Base-by-base conservation (phyloP, 192 early-diverging fungal species). In the Backusella tuberculispora region DNA sequence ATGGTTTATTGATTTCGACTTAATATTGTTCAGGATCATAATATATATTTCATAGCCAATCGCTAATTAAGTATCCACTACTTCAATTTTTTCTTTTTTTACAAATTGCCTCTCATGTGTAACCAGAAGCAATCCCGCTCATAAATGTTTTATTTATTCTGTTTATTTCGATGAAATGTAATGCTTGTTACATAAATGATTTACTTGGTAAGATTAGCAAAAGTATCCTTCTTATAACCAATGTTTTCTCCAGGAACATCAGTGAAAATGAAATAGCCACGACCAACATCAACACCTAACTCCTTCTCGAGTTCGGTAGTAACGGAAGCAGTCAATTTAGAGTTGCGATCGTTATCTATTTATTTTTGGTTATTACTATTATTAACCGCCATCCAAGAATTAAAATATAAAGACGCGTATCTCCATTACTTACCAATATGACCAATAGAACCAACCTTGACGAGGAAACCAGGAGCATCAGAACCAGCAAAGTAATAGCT, bases 231-330 rank as follows among this genome's bases (percentile, higher is more conserved):
- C n/a, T 56, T 69, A 29, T 41, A 81, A 13, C 82, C 82, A 56
- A 74, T 71, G 37, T 80, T 74, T 3, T 65, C 79, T 24, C 38
- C 44, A 19, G 53, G 48, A 41, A 67, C 6, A 63, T 78, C 73
- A 29, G 43, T 40, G 48, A 81, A 83, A 19, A 83, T 56, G 45
- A 83, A 63, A 56, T 81, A 83, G 2, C 75, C 78, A 38, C 82
- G 75, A 26, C 44, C 76, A 48, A 50, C 56, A 1, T 44, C 13
- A 15, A 64, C 26, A 45, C 64, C 63, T 0, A 83, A 63, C 50
- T 81, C 72, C 13, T 75, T 56, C 9, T 72, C 41, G 0, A 83
- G 46, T 17, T 64, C 15, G 3, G 56, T 8, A 41, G 73, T 46
- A 43, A 81, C 46, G 29, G 19, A 14, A 5, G 37, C 24, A 14